Conservation (phyloP, 192 early-diverging fungal genomes). For the Bifiguratus adelaidae region DNA sequence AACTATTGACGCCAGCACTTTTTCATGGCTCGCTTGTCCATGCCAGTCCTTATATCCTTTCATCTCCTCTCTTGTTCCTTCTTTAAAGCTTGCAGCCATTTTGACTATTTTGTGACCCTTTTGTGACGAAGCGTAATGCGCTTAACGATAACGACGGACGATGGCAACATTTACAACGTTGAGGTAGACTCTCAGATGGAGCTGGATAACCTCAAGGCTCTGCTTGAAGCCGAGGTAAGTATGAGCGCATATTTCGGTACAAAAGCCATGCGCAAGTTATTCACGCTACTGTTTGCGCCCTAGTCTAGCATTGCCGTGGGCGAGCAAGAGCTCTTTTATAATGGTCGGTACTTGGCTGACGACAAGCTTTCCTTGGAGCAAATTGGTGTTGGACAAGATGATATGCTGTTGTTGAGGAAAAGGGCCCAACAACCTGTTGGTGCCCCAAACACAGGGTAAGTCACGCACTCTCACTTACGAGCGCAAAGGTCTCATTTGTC, state of each 20-base stretch:
- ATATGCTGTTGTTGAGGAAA: slow-evolving; percentile 56
- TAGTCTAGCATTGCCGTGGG: slow-evolving; percentile 53
- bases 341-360: slow-evolving; percentile 51
- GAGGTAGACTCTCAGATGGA: slow-evolving; percentile 68
- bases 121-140: too few relatives aligned
- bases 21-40: too few relatives aligned
- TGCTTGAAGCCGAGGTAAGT: slow-evolving; percentile 76
- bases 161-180: slow-evolving; percentile 47
- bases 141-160: slow-evolving; percentile 42
- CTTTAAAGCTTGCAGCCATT: too few relatives aligned
- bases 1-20: too few relatives aligned
- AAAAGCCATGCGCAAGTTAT: too few relatives aligned
- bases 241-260: neutral
- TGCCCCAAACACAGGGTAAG: neutral
- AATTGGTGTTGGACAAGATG: slow-evolving; percentile 57
- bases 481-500: too few relatives aligned
- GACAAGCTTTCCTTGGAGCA: slow-evolving; percentile 50
- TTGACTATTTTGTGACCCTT: too few relatives aligned
- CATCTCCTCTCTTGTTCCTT: too few relatives aligned
- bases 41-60: too few relatives aligned
- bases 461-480: neutral
- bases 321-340: slow-evolving; percentile 54
- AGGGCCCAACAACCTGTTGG: slow-evolving; percentile 2
- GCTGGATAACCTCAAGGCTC: slow-evolving; percentile 65
- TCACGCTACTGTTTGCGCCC: neutral